Conservation (phyloP, 2,329 filamentous ascomycete genomes). For the Claviceps africana region DNA sequence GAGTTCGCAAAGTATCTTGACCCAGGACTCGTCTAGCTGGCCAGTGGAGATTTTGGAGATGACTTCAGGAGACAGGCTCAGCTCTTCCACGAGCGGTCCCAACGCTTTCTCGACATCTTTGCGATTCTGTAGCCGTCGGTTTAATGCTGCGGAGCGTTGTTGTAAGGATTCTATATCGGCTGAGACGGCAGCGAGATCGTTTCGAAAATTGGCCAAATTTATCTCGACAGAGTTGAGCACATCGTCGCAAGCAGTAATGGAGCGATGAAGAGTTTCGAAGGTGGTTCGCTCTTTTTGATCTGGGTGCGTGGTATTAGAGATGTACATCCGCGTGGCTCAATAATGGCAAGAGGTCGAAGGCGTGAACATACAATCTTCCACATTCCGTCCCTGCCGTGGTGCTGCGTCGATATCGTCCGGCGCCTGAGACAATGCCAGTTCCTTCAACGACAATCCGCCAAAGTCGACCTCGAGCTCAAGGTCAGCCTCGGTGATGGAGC, state of each 20-base stretch:
- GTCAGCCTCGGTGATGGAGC: slow-evolving; percentile 31
- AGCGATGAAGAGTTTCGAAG: slow-evolving; percentile 81
- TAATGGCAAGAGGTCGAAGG: neutral
- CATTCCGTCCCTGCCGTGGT: slow-evolving; percentile 42
- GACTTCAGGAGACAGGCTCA: slow-evolving; percentile 72
- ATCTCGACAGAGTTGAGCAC: slow-evolving; percentile 85
- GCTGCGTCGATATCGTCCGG: slow-evolving; percentile 7
- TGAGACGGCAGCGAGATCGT: slow-evolving; percentile 82
- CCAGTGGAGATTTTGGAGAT: slow-evolving; percentile 81
- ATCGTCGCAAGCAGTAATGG: slow-evolving; percentile 82
- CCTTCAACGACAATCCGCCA: slow-evolving; percentile 58
- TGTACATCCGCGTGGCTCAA: neutral
- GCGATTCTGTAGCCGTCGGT: slow-evolving; percentile 74
- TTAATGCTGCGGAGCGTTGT: slow-evolving; percentile 69
- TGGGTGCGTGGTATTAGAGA: slow-evolving; percentile 14
- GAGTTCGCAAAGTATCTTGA: slow-evolving; percentile 68
- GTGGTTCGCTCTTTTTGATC: slow-evolving; percentile 71
- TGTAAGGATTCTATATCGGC: slow-evolving; percentile 92
- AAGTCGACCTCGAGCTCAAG: slow-evolving; percentile 64
- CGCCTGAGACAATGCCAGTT: slow-evolving; percentile 39
- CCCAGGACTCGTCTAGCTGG: slow-evolving; percentile 78
- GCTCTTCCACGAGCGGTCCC: slow-evolving; percentile 78
- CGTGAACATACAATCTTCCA: slow-evolving; percentile 53
- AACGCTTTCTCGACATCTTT: slow-evolving; percentile 79
- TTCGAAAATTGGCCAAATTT: slow-evolving; percentile 84